These are phyloP conservation scores for Cardamine resedifolia DNA, from an alignment of 345 rosid genomes.

Conservation along the genomic window DNA sequence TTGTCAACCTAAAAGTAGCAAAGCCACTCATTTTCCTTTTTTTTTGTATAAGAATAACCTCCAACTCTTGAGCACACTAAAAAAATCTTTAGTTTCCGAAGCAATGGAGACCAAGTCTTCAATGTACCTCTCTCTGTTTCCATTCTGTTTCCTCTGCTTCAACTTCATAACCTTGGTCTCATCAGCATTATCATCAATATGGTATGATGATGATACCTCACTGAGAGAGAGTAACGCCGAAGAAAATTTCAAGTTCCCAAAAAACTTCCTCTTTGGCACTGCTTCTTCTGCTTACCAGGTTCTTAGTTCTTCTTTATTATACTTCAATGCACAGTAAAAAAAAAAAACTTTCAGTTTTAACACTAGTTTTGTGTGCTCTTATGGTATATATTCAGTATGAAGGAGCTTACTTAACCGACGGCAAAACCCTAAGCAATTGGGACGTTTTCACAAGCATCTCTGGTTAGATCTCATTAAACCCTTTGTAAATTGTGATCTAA, in stretches of 20 bases:
- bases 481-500: not conserved
- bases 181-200: conserved; percentile 3
- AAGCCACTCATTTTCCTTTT: not conserved
- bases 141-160: conserved; percentile 17
- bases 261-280: conserved; percentile 67
- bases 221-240: not conserved
- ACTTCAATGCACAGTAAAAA: not conserved
- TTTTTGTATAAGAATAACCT: not conserved
- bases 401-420: conserved; percentile 54
- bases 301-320: not conserved
- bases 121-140: not conserved
- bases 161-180: conserved; percentile 21
- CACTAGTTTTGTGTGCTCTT: not conserved
- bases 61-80: not conserved
- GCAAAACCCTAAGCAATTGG: conserved; percentile 56
- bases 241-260: conserved; percentile 36
- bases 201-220: conserved; percentile 25
- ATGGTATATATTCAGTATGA: conserved; percentile 40
- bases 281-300: conserved; percentile 87
- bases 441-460: conserved; percentile 48
- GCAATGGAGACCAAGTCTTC: conserved; percentile 3
- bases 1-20: conserved; percentile 7
- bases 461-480: conserved; percentile 34
- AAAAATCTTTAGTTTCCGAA: not conserved
- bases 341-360: not conserved